Percentiles rank a stretch among this genome's conserved stretches.
These are phyloP conservation scores for Cydonia oblonga DNA, from an alignment of 331 rosid species.

Conservation along the genomic window DNA sequence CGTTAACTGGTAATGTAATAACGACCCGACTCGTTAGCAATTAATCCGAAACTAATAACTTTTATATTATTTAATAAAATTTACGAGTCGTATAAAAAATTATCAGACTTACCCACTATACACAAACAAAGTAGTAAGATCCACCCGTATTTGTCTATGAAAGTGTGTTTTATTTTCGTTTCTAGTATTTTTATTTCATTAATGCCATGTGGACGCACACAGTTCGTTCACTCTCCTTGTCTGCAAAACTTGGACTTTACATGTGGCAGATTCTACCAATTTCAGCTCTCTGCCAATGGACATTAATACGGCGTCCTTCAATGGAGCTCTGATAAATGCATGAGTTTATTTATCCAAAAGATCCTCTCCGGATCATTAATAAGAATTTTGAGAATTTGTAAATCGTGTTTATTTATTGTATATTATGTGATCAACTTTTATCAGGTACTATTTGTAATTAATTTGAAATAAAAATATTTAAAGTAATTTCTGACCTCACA, in stretches of 20 bases:
- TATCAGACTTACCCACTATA: background rate
- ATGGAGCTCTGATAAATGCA: background rate
- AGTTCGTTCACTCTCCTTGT: background rate
- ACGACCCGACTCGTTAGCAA: too few species aligned
- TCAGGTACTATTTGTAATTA: too few species aligned
- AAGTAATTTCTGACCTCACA: too few species aligned
- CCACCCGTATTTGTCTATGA: background rate
- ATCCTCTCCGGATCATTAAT: too few species aligned
- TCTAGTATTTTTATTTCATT: background rate
- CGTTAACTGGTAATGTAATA: too few species aligned
- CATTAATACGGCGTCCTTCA: background rate
- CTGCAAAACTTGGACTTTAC: background rate
- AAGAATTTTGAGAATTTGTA: accelerated
- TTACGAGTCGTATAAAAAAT: too few species aligned
- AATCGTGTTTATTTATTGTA: too few species aligned
- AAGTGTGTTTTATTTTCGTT: background rate
- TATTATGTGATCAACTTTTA: too few species aligned
- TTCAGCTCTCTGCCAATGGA: background rate
- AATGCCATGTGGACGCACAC: background rate
- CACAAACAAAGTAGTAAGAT: background rate
- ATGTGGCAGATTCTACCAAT: background rate
- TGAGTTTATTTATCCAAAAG: background rate
- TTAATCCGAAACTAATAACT: too few species aligned
- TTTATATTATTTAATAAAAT: too few species aligned
- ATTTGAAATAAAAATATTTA: too few species aligned